Evolutionary conservation across 345 rosid genomes (phyloP).

Genomic region (Gossypium ekmanianum): DNA sequence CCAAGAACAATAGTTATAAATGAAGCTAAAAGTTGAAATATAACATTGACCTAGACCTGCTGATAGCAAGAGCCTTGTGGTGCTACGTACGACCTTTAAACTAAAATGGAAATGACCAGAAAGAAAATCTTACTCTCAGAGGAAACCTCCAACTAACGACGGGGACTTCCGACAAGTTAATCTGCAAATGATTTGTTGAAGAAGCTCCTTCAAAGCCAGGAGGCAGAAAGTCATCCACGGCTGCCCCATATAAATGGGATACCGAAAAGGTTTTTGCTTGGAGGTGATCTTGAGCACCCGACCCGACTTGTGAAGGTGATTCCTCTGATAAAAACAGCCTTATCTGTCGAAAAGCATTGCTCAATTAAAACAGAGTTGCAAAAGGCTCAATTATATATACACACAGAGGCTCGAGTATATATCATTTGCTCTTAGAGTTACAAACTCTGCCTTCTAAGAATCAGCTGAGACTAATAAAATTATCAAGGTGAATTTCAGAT

Average conservation of each 20-base stretch:
- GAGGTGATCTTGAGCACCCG: constrained; percentile 82
- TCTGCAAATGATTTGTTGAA: constrained; percentile 40
- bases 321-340: constrained; percentile 50
- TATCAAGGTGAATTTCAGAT: not conserved
- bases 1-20: constrained; percentile 4
- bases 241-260: constrained; percentile 44
- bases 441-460: not conserved
- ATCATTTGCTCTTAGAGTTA: not conserved
- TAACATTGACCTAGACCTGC: no score
- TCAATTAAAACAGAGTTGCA: not conserved
- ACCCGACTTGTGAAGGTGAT: constrained; percentile 81
- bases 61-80: no score
- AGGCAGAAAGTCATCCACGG: constrained; percentile 7
- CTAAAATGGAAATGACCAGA: not conserved
- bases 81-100: not conserved
- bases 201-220: constrained; percentile 87
- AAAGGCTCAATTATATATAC: no score
- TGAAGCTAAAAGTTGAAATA: not conserved
- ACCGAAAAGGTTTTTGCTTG: constrained; percentile 67
- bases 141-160: constrained; percentile 69
- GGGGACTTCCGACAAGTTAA: constrained; percentile 64
- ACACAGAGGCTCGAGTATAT: not conserved
- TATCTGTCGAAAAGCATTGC: constrained; percentile 15
- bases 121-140: constrained; percentile 41
- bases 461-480: not conserved